Conservation (phyloP, 75 land plant genomes). For the Larix kaempferi region DNA sequence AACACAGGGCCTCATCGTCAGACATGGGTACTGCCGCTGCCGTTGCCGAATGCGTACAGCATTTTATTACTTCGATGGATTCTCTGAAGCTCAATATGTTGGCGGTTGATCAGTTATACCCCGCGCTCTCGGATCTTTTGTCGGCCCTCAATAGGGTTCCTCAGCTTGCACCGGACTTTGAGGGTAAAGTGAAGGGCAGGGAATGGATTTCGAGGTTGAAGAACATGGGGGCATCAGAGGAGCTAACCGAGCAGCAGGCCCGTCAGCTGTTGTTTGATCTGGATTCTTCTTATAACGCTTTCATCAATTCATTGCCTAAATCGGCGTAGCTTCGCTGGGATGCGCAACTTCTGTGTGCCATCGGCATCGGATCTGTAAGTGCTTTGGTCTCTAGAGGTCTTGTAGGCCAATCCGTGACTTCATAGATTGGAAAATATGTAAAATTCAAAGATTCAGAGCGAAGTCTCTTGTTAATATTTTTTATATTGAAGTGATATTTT, state of each 20-base stretch:
- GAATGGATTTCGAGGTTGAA: slow-evolving; percentile 85
- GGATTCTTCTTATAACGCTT: slow-evolving; percentile 92
- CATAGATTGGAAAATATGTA: too few relatives aligned
- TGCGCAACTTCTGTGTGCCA: too few relatives aligned
- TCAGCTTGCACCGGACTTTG: slow-evolving; percentile 71
- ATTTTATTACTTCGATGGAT: slow-evolving; percentile 96
- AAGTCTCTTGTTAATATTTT: too few relatives aligned
- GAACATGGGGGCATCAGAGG: slow-evolving; percentile 94
- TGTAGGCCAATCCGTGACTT: too few relatives aligned
- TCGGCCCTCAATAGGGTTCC: slow-evolving; percentile 47
- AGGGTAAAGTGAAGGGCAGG: slow-evolving; percentile 73
- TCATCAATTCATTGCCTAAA: slow-evolving; percentile 88
- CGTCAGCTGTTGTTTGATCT: slow-evolving; percentile 92
- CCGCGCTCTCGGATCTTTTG: slow-evolving; percentile 65
- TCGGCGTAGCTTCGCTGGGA: too few relatives aligned
- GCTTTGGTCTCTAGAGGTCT: too few relatives aligned
- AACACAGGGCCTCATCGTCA: slow-evolving; percentile 68
- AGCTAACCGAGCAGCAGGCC: slow-evolving; percentile 85
- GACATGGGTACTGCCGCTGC: slow-evolving; percentile 32
- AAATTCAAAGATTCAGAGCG: too few relatives aligned
- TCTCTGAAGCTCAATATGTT: slow-evolving; percentile 85
- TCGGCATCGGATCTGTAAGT: too few relatives aligned
- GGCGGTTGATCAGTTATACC: slow-evolving; percentile 95
- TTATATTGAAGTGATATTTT: too few relatives aligned
- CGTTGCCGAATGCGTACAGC: slow-evolving; percentile 71